phyloP scores from a whole-genome alignment of 805 yeast genomes.

The Hanseniaspora clermontiae region DNA sequence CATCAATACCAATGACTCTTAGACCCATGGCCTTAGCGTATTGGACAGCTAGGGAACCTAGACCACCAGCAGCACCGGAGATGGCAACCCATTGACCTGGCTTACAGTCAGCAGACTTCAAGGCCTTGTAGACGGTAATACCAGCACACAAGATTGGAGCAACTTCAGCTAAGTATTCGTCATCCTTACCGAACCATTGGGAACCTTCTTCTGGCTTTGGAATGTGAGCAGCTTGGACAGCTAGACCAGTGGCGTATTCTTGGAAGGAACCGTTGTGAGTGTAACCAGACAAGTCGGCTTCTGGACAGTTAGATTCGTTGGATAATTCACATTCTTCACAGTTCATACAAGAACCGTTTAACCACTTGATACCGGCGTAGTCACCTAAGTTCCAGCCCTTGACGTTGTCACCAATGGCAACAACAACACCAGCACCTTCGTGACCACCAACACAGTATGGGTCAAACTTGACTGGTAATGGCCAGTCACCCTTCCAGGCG shows the following conservation, averaged over 20 bases:
- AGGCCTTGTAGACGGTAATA: constrained; percentile 56
- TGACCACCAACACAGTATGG: constrained; percentile 61
- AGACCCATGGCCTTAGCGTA: constrained; percentile 67
- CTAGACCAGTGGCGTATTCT: constrained; percentile 54
- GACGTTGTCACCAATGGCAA: constrained; percentile 48
- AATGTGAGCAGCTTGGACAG: constrained; percentile 49
- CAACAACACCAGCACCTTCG: constrained; percentile 64
- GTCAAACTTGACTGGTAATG: constrained; percentile 38
- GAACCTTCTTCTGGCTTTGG: constrained; percentile 27
- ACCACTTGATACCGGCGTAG: constrained; percentile 56
- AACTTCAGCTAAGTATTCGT: constrained; percentile 41
- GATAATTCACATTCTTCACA: constrained; percentile 53
- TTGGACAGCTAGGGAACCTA: constrained; percentile 64
- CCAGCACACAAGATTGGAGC: constrained; percentile 60
- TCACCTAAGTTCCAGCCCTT: constrained; percentile 52
- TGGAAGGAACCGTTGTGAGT: constrained; percentile 62
- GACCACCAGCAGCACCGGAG: constrained; percentile 75
- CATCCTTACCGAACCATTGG: constrained; percentile 19
- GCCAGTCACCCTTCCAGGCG: constrained; percentile 94
- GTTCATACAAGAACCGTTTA: constrained; percentile 51
- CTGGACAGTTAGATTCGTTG: constrained; percentile 52
- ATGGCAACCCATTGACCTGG: constrained; percentile 67
- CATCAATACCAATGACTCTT: constrained; percentile 60
- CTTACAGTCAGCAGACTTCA: constrained; percentile 42
- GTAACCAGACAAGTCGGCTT: constrained; percentile 62